Conservation (phyloP, 1,284 basidiomycete species). For the Ceratobasidium sp. region DNA sequence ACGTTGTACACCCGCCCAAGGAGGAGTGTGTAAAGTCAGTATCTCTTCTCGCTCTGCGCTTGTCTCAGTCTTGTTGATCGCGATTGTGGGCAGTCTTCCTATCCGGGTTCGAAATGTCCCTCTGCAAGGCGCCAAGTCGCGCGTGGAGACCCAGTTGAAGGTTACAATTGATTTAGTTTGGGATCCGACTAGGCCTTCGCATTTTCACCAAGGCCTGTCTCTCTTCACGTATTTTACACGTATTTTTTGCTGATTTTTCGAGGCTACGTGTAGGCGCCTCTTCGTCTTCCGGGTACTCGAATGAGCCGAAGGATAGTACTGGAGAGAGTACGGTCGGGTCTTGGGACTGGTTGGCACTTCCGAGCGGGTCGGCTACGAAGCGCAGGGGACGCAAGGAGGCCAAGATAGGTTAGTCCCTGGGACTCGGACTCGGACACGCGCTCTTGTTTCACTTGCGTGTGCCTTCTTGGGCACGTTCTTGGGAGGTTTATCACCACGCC, state of each 20-base stretch:
- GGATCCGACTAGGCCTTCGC: slow-evolving; percentile 53
- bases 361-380: slow-evolving; percentile 85
- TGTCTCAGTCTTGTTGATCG: neutral
- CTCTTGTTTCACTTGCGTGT: neutral
- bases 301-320: slow-evolving; percentile 3
- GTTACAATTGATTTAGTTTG: slow-evolving; percentile 77
- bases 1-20: slow-evolving; percentile 33
- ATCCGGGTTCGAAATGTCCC: slow-evolving; percentile 89
- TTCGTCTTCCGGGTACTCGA: slow-evolving; percentile 45
- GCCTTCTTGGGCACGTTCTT: neutral
- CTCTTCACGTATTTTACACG: slow-evolving; percentile 48
- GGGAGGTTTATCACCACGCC: too few species aligned
- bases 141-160: slow-evolving; percentile 93
- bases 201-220: slow-evolving; percentile 50
- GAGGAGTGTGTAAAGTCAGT: slow-evolving; percentile 34
- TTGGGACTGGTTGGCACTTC: slow-evolving; percentile 86
- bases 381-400: slow-evolving; percentile 85
- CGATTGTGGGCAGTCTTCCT: slow-evolving; percentile 65
- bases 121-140: slow-evolving; percentile 87
- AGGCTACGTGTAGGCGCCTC: slow-evolving; percentile 32
- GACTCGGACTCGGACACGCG: neutral
- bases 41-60: neutral
- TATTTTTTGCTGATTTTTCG: neutral
- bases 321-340: slow-evolving; percentile 70
- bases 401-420: slow-evolving; percentile 77